Conservation (phyloP, 495 filamentous ascomycete species). For the Pseudoneurospora amorphoporcata region DNA sequence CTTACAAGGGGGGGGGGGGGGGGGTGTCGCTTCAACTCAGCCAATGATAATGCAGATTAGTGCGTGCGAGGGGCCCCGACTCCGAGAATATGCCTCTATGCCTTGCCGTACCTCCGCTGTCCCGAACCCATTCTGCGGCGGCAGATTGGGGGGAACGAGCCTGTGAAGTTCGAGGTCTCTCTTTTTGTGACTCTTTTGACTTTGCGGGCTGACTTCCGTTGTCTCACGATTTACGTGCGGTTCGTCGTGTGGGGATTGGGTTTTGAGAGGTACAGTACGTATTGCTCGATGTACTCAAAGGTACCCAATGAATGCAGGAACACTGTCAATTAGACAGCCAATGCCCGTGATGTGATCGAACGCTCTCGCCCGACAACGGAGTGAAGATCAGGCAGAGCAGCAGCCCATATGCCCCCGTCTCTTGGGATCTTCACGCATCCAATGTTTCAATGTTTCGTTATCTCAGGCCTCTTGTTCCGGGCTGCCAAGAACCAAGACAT, state of each 20-base stretch:
- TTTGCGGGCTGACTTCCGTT: not conserved
- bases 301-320: not conserved
- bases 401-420: not conserved
- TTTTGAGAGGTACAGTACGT: not conserved
- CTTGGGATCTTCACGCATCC: not conserved
- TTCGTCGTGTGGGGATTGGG: not conserved
- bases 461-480: not conserved
- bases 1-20: not conserved
- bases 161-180: not conserved
- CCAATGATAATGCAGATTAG: not conserved
- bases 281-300: not conserved
- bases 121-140: not conserved
- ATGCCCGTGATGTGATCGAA: not conserved
- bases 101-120: not conserved
- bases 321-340: not conserved
- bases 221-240: not conserved
- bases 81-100: not conserved
- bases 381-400: not conserved
- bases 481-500: not conserved
- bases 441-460: not conserved
- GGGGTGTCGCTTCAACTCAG: not conserved
- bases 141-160: not conserved
- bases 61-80: not conserved
- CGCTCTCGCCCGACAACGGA: not conserved
- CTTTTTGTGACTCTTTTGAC: not conserved